These are phyloP conservation scores for Vitis hybrid DNA, from an alignment of 177 flowering plant genomes.

Conservation along the genomic window DNA sequence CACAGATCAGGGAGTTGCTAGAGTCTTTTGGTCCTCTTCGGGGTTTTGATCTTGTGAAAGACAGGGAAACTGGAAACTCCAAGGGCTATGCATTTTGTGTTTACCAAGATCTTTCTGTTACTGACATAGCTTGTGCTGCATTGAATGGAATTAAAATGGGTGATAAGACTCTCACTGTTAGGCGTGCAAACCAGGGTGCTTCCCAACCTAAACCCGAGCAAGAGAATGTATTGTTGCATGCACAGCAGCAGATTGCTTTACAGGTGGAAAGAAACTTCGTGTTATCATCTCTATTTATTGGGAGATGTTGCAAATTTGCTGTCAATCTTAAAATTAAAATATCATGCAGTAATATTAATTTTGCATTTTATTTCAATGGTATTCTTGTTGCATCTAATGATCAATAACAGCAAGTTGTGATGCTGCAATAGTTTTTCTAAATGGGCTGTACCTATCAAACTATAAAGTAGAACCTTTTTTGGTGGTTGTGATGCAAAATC, in stretches of 20 bases:
- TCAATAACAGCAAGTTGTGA: too few relatives aligned
- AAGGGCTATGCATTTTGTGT: constrained; percentile 98
- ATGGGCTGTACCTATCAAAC: too few relatives aligned
- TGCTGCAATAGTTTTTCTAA: too few relatives aligned
- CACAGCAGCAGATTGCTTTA: constrained; percentile 93
- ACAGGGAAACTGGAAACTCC: constrained; percentile 91
- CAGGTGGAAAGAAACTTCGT: constrained; percentile 50
- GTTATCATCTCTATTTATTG: neutral
- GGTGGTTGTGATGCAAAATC: too few relatives aligned
- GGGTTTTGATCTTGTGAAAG: constrained; percentile 91
- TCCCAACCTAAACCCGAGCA: constrained; percentile 93
- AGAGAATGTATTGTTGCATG: constrained; percentile 83
- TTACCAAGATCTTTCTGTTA: constrained; percentile 90
- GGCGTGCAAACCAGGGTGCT: constrained; percentile 94
- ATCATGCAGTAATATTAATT: too few relatives aligned
- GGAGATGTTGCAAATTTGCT: too few relatives aligned
- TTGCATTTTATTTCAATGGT: too few relatives aligned
- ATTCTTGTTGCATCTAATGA: too few relatives aligned
- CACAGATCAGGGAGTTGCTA: constrained; percentile 76
- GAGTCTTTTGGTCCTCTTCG: constrained; percentile 87
- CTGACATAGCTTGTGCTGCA: constrained; percentile 97
- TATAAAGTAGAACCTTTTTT: too few relatives aligned
- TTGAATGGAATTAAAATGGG: constrained; percentile 99
- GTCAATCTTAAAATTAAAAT: too few relatives aligned
- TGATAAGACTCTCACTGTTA: constrained; percentile 95